These are phyloP conservation scores for Nidula niveotomentosa DNA, from an alignment of 1,284 basidiomycete genomes.

Conservation along the genomic window DNA sequence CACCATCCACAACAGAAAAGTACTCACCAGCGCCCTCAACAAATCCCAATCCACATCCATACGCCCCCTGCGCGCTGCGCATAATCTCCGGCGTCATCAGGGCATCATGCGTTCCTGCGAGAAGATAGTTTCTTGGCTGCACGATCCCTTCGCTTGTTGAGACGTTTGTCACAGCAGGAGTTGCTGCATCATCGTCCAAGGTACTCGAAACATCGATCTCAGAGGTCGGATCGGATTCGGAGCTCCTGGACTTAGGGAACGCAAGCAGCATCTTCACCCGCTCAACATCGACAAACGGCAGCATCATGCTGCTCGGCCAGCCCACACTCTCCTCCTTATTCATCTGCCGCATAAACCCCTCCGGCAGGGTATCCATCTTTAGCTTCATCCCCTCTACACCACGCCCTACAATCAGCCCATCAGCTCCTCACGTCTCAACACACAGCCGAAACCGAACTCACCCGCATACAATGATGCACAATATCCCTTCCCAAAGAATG, in stretches of 20 bases:
- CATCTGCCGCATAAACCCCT: conserved; percentile 4
- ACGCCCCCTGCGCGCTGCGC: neutral
- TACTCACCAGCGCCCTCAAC: conserved; percentile 3
- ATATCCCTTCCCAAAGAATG: conserved; percentile 2
- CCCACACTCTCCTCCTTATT: conserved; percentile 2
- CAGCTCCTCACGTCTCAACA: too few relatives aligned
- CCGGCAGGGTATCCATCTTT: neutral
- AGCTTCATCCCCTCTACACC: too few relatives aligned
- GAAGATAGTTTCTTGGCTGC: neutral
- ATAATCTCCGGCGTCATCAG: conserved; percentile 2
- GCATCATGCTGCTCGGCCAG: conserved; percentile 2
- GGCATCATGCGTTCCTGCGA: conserved; percentile 1
- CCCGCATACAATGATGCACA: too few relatives aligned
- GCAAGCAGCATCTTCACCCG: neutral
- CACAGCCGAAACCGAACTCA: too few relatives aligned
- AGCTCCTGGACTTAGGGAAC: neutral
- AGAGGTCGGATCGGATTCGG: too few relatives aligned
- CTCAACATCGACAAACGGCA: conserved; percentile 1
- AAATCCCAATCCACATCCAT: conserved; percentile 1
- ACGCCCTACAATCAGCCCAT: too few relatives aligned
- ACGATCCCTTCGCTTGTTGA: neutral
- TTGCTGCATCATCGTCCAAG: too few relatives aligned
- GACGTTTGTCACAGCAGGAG: too few relatives aligned
- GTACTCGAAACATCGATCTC: too few relatives aligned
- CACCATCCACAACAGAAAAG: too few relatives aligned